phyloP scores from a whole-genome alignment of 225 moss, liverwort and hornwort species.

The Anthoceros angustus region DNA sequence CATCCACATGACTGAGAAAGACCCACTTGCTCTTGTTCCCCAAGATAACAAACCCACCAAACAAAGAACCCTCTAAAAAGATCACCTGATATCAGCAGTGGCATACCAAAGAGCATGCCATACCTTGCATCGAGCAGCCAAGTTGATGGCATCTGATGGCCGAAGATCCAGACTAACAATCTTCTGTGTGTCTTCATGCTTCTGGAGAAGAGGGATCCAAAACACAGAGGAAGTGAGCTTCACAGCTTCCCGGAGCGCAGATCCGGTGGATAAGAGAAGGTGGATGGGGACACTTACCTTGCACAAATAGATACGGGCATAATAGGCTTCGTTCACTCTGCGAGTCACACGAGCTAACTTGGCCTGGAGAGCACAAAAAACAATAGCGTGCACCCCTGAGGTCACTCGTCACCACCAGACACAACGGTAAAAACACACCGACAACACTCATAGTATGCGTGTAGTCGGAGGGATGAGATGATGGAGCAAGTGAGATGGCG shows the following conservation, averaged over 20 bases:
- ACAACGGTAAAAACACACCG: background rate
- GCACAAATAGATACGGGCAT: conserved; percentile 58
- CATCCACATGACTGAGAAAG: no score
- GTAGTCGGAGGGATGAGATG: background rate
- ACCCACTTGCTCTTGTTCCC: no score
- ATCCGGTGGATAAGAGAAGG: background rate
- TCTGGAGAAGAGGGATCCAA: conserved; percentile 11
- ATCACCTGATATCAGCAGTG: background rate
- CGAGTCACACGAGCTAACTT: conserved; percentile 79
- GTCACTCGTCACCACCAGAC: background rate
- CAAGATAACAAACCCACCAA: background rate
- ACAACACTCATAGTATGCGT: background rate
- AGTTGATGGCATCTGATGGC: conserved; percentile 86
- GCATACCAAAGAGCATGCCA: background rate
- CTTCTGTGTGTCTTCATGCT: conserved; percentile 40
- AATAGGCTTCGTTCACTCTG: conserved; percentile 81
- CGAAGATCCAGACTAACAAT: conserved; percentile 69
- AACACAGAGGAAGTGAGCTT: background rate
- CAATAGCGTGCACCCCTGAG: background rate
- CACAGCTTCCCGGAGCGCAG: no score
- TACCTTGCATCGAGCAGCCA: conserved; percentile 67
- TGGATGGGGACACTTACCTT: conserved; percentile 24
- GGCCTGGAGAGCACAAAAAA: conserved; percentile 15
- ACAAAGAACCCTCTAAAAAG: background rate
- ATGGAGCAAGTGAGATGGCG: no score